Evolutionary conservation across 441 rosid genomes (phyloP).

Genomic region (Cnidoscolus chayamansa): DNA sequence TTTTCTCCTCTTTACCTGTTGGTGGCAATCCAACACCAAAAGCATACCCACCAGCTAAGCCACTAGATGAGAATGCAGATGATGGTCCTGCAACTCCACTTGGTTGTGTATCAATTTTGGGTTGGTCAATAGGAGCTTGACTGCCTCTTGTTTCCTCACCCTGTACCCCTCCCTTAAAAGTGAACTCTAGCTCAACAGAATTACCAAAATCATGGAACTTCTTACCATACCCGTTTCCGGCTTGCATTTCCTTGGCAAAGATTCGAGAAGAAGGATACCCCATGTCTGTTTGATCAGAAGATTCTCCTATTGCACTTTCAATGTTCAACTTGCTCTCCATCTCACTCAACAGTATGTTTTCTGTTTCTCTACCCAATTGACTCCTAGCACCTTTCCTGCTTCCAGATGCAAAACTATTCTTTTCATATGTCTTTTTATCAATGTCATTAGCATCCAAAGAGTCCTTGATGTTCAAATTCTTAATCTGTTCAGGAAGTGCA

Average conservation of each 20-base stretch:
- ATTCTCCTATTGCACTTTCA: constrained; percentile 28
- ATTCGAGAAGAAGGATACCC: constrained; percentile 30
- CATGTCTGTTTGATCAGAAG: constrained; percentile 32
- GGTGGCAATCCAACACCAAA: constrained; percentile 34
- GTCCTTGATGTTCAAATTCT: constrained; percentile 46
- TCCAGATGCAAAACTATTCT: constrained; percentile 24
- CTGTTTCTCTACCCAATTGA: constrained; percentile 37
- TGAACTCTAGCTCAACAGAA: constrained; percentile 30
- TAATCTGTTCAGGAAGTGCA: constrained; percentile 45
- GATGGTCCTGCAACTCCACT: constrained; percentile 25
- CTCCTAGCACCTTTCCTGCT: constrained; percentile 25
- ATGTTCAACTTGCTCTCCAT: constrained; percentile 55
- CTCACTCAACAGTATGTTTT: constrained; percentile 43
- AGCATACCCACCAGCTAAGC: constrained; percentile 27
- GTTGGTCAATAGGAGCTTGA: constrained; percentile 30
- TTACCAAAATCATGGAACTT: constrained; percentile 25
- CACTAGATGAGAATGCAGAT: constrained; percentile 28
- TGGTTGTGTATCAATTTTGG: constrained; percentile 21
- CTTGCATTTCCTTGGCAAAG: constrained; percentile 28
- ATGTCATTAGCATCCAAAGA: constrained; percentile 20
- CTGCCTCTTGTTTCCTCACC: constrained; percentile 27
- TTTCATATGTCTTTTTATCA: constrained; percentile 20
- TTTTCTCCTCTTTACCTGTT: constrained; percentile 30
- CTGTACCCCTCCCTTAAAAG: constrained; percentile 34
- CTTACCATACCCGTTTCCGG: constrained; percentile 27